phyloP scores from a whole-genome alignment of 805 yeast species.

The Starmerella kuoi region DNA sequence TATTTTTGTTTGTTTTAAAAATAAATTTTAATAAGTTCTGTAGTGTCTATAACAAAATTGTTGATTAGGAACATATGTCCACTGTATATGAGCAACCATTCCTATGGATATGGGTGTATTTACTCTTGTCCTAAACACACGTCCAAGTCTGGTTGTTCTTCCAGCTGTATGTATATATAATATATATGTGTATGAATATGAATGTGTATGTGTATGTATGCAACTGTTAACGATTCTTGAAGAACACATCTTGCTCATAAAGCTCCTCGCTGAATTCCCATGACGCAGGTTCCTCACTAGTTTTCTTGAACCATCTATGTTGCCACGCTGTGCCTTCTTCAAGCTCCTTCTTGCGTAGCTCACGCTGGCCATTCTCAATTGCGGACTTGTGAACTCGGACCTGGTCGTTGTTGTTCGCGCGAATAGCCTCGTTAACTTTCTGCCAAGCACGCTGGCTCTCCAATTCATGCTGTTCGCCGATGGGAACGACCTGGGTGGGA shows the following conservation, averaged over 20 bases:
- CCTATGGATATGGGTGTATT: too few relatives aligned
- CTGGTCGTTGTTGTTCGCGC: constrained; percentile 56
- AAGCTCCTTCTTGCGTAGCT: constrained; percentile 58
- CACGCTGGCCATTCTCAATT: constrained; percentile 80
- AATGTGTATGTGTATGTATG: too few relatives aligned
- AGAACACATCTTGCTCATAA: constrained; percentile 23
- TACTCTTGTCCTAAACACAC: too few relatives aligned
- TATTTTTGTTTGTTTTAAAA: too few relatives aligned
- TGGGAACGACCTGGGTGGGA: constrained; percentile 61
- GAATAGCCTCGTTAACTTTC: constrained; percentile 79
- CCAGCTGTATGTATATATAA: too few relatives aligned
- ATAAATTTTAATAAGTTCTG: too few relatives aligned
- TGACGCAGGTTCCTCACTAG: constrained; percentile 13
- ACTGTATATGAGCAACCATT: too few relatives aligned
- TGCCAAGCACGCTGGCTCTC: constrained; percentile 87
- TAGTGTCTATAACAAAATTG: too few relatives aligned
- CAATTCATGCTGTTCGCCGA: constrained; percentile 63
- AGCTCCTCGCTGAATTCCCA: constrained; percentile 25
- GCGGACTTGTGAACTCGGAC: constrained; percentile 64
- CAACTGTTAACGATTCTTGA: constrained; percentile 16
- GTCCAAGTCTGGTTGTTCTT: too few relatives aligned
- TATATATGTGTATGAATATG: too few relatives aligned
- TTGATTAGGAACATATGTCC: too few relatives aligned
- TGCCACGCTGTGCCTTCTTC: constrained; percentile 58
- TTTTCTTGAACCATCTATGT: constrained; percentile 62